Conservation (phyloP, 1,284 basidiomycete genomes). For the Melampsora allii-populina region DNA sequence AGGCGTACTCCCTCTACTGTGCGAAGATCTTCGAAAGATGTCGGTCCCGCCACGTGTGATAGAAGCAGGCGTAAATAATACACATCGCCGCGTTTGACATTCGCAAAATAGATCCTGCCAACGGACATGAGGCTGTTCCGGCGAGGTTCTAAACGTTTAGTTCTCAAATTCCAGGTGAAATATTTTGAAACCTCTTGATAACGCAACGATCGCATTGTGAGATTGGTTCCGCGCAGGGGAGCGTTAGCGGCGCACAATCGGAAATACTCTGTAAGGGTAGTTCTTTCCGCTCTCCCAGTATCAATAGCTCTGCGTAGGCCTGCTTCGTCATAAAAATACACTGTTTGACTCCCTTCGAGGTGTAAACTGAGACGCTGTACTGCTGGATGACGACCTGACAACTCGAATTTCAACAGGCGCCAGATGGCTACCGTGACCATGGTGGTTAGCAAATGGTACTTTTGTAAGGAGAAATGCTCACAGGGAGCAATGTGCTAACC, state of each 20-base stretch:
- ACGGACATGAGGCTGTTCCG: neutral
- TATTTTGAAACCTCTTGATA: neutral
- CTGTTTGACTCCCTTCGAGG: neutral
- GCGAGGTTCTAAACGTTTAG: neutral
- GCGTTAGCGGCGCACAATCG: neutral
- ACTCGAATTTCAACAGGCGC: neutral
- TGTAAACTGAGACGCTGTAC: slow-evolving; percentile 4
- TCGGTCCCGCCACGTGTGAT: neutral
- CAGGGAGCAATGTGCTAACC: too few species aligned
- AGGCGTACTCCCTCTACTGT: neutral
- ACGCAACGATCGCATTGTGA: too few species aligned
- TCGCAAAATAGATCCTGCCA: neutral
- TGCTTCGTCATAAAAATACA: neutral
- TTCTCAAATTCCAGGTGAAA: neutral
- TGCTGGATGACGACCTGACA: neutral
- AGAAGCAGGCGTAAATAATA: neutral
- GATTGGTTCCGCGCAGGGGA: too few species aligned
- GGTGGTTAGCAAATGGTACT: neutral
- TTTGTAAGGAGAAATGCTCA: too few species aligned
- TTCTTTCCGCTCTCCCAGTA: neutral
- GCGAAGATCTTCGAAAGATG: neutral
- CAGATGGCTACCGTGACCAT: neutral
- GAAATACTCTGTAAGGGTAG: slow-evolving; percentile 1
- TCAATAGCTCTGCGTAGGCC: neutral
- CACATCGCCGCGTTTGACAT: neutral